These are phyloP conservation scores for Beauveria sp. DNA, from an alignment of 2,329 filamentous ascomycete species.

Conservation along the genomic window DNA sequence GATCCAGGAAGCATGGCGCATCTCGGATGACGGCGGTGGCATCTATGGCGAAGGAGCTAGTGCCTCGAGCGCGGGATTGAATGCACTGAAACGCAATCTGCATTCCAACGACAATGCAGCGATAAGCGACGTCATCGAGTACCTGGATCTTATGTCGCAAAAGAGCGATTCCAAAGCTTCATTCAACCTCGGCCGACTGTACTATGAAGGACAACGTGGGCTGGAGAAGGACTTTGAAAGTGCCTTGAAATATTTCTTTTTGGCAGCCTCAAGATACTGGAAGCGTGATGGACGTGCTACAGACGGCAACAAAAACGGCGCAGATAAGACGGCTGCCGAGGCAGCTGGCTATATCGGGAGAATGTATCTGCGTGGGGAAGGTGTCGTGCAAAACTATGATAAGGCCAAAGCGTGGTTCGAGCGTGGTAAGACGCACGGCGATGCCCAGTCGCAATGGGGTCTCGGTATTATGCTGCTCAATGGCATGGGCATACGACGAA, in stretches of 20 bases:
- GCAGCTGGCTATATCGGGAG: constrained; percentile 80
- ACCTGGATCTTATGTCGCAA: constrained; percentile 79
- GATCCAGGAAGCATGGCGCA: constrained; percentile 69
- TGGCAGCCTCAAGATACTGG: constrained; percentile 78
- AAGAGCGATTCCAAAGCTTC: constrained; percentile 86
- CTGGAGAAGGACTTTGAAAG: constrained; percentile 64
- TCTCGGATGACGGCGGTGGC: constrained; percentile 84
- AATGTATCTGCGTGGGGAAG: constrained; percentile 86
- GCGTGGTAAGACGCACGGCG: constrained; percentile 65
- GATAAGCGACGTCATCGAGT: constrained; percentile 90
- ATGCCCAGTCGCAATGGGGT: constrained; percentile 77
- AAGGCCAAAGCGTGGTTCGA: constrained; percentile 78
- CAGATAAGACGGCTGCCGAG: constrained; percentile 74
- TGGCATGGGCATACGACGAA: constrained; percentile 63
- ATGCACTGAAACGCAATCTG: constrained; percentile 65
- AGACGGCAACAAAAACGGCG: constrained; percentile 59
- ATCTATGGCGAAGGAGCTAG: constrained; percentile 95
- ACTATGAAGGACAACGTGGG: constrained; percentile 78
- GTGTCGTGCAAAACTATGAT: constrained; percentile 68
- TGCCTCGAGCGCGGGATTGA: constrained; percentile 75
- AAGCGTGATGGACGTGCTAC: constrained; percentile 64
- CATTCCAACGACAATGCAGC: constrained; percentile 78
- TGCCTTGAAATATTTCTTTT: constrained; percentile 73
- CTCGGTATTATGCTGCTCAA: constrained; percentile 77
- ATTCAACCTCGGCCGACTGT: constrained; percentile 74